Evolutionary conservation across 2,329 filamentous ascomycete genomes (phyloP).

Genomic region (Didymella sp.): DNA sequence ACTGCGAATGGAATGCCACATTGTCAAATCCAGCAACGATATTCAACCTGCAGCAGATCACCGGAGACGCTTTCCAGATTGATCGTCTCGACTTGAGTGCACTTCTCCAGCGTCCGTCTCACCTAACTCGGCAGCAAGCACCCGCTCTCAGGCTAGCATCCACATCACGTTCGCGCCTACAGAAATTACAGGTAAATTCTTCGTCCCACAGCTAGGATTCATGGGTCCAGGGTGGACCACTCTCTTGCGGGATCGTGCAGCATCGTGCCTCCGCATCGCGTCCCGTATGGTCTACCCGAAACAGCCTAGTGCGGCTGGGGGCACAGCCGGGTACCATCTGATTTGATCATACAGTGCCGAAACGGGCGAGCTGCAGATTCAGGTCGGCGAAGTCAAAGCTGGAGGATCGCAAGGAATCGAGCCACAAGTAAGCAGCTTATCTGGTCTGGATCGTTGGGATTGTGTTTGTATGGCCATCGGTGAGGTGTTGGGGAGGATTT

Average conservation of each 20-base stretch:
- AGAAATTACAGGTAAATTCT: conserved; percentile 18
- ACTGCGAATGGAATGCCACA: not conserved
- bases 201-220: conserved; percentile 8
- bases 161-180: conserved; percentile 9
- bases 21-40: not conserved
- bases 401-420: conserved; percentile 11
- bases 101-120: not conserved
- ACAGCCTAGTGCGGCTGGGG: conserved; percentile 1
- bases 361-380: conserved; percentile 15
- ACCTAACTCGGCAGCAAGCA: conserved; percentile 1
- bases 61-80: not conserved
- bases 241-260: conserved; percentile 16
- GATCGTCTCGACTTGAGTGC: not conserved
- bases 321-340: conserved; percentile 11
- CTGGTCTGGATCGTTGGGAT: conserved; percentile 8
- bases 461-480: conserved; percentile 1
- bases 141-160: not conserved
- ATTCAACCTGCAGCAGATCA: not conserved
- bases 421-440: not conserved
- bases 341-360: conserved; percentile 11
- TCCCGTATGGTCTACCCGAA: not conserved
- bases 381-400: conserved; percentile 13
- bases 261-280: conserved; percentile 15
- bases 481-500: conserved; percentile 6
- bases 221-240: conserved; percentile 11